Conservation (phyloP, 2,329 filamentous ascomycete species). For the Arthrinium phaeospermum region DNA sequence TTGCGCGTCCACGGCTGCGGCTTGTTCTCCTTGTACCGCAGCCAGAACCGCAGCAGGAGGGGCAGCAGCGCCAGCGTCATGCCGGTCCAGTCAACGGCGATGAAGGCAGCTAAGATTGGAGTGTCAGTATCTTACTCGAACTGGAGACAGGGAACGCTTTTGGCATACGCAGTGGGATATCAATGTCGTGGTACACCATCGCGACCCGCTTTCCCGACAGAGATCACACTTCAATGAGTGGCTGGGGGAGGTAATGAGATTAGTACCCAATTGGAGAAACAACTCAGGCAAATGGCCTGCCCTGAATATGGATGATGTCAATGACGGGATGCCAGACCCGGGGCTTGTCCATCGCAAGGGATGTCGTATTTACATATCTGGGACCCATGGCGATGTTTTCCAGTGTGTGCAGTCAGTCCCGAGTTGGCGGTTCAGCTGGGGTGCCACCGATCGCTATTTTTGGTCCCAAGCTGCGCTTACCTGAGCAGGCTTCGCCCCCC, state of each 20-base stretch:
- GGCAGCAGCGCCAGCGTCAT: constrained; percentile 32
- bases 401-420: too few species aligned
- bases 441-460: neutral
- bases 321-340: neutral
- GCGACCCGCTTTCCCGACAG: neutral
- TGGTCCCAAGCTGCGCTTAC: neutral
- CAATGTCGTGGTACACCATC: constrained; percentile 30
- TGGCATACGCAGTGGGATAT: constrained; percentile 30
- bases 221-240: neutral
- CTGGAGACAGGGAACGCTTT: neutral
- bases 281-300: too few species aligned
- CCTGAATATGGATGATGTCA: neutral
- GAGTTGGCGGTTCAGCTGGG: neutral
- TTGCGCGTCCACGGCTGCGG: constrained; percentile 27
- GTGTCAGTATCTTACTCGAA: neutral
- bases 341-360: neutral
- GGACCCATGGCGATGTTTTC: neutral
- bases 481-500: neutral
- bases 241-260: neutral
- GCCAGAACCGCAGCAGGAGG: constrained; percentile 33
- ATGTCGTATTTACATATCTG: neutral
- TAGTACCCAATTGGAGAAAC: too few species aligned
- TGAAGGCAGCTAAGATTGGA: constrained; percentile 31
- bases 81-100: constrained; percentile 32
- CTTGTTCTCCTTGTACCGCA: constrained; percentile 27